phyloP scores from a whole-genome alignment of 768 basidiomycete genomes.

The Agrocybe pediades region DNA sequence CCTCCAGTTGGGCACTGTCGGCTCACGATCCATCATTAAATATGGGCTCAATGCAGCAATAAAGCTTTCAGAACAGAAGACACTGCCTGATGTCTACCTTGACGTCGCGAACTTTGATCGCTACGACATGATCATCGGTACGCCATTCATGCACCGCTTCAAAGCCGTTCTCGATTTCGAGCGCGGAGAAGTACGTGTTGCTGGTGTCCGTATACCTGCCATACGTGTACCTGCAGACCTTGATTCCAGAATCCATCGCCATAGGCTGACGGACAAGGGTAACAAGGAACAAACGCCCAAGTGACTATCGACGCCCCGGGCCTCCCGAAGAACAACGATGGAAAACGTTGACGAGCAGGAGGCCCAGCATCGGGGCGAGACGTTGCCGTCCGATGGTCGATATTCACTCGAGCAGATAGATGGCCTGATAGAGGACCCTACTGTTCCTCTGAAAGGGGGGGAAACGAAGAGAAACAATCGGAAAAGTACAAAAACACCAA shows the following conservation, averaged over 20 bases:
- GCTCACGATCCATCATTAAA: slow-evolving; percentile 29
- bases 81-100: slow-evolving; percentile 20
- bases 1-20: slow-evolving; percentile 32
- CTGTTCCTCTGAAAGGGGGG: too few relatives aligned
- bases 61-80: slow-evolving; percentile 1
- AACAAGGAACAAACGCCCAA: too few relatives aligned
- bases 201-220: slow-evolving; percentile 2
- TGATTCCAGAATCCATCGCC: background rate
- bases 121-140: slow-evolving; percentile 38
- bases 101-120: slow-evolving; percentile 36
- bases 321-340: too few relatives aligned
- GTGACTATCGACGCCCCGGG: too few relatives aligned
- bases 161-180: slow-evolving; percentile 26
- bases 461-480: too few relatives aligned
- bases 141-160: slow-evolving; percentile 30
- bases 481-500: too few relatives aligned
- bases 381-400: too few relatives aligned
- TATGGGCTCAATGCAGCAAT: slow-evolving; percentile 22
- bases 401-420: too few relatives aligned
- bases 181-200: slow-evolving; percentile 8
- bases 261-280: background rate
- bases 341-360: too few relatives aligned
- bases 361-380: too few relatives aligned
- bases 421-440: too few relatives aligned
- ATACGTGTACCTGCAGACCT: background rate